phyloP scores from a whole-genome alignment of 2,329 filamentous ascomycete species.

The Colletotrichum theobromicola region DNA sequence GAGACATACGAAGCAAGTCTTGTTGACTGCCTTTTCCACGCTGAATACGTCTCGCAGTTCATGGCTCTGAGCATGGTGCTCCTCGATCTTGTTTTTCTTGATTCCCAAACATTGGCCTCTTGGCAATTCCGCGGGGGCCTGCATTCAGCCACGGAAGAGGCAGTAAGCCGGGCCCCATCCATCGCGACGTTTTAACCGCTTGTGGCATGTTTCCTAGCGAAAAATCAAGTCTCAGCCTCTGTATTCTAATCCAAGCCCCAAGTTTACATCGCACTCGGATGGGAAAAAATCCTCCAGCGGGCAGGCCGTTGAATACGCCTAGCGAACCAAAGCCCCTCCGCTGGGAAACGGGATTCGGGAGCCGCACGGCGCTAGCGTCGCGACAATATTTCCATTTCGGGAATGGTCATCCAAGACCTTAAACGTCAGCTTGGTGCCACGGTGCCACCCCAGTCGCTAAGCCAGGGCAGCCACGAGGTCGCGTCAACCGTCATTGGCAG shows the following conservation, averaged over 20 bases:
- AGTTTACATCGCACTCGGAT: not conserved
- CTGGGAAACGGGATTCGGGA: not conserved
- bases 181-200: not conserved
- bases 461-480: not conserved
- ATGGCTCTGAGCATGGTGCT: too few relatives aligned
- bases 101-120: too few relatives aligned
- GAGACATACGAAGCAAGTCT: not conserved
- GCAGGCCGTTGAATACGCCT: not conserved
- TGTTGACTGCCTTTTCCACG: not conserved
- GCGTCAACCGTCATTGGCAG: not conserved
- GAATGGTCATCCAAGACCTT: not conserved
- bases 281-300: not conserved
- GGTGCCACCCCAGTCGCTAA: not conserved
- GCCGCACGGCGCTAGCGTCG: not conserved
- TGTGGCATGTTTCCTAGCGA: not conserved
- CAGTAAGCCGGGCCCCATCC: not conserved
- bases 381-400: not conserved
- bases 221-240: not conserved
- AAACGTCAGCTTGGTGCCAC: not conserved
- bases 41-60: not conserved
- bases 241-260: accelerated
- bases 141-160: not conserved
- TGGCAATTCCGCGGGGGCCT: too few relatives aligned
- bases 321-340: not conserved
- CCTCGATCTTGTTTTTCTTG: too few relatives aligned